Conservation (phyloP, 768 basidiomycete genomes). For the Pisolithus marmoratus region DNA sequence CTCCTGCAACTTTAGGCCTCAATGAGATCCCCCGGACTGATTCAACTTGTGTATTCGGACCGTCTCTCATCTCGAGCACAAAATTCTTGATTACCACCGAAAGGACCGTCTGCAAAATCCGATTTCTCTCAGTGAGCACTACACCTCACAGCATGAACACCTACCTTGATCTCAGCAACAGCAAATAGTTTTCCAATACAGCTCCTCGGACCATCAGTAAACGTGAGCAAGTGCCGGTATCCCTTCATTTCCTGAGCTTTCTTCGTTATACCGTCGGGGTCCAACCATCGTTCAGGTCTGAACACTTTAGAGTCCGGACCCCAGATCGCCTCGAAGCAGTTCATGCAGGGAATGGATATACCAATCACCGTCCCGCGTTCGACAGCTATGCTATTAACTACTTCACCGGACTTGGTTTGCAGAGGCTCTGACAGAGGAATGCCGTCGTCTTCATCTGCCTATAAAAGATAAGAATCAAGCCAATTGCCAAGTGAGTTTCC, state of each 20-base stretch:
- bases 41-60: constrained; percentile 18
- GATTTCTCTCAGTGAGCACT: neutral
- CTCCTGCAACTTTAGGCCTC: constrained; percentile 8
- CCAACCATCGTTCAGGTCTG: constrained; percentile 61
- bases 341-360: constrained; percentile 41
- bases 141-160: constrained; percentile 4
- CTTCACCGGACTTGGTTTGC: constrained; percentile 34
- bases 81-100: constrained; percentile 38
- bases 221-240: constrained; percentile 45
- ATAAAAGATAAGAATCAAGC: neutral
- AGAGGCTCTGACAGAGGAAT: constrained; percentile 51
- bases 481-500: neutral
- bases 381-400: constrained; percentile 36
- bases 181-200: constrained; percentile 49
- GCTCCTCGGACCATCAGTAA: constrained; percentile 46
- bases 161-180: constrained; percentile 29
- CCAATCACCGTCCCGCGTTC: constrained; percentile 43
- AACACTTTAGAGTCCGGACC: constrained; percentile 54
- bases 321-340: constrained; percentile 53
- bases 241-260: constrained; percentile 40
- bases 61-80: constrained; percentile 30
- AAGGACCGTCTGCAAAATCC: constrained; percentile 31
- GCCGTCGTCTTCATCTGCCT: constrained; percentile 50
- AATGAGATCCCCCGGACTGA: constrained; percentile 1
- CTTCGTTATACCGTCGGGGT: constrained; percentile 20